A percentile compares a stretch with the other conserved stretches of the same genome.
These are phyloP conservation scores for Xylaria bambusicola DNA, from an alignment of 495 filamentous ascomycete genomes.

Conservation along the genomic window DNA sequence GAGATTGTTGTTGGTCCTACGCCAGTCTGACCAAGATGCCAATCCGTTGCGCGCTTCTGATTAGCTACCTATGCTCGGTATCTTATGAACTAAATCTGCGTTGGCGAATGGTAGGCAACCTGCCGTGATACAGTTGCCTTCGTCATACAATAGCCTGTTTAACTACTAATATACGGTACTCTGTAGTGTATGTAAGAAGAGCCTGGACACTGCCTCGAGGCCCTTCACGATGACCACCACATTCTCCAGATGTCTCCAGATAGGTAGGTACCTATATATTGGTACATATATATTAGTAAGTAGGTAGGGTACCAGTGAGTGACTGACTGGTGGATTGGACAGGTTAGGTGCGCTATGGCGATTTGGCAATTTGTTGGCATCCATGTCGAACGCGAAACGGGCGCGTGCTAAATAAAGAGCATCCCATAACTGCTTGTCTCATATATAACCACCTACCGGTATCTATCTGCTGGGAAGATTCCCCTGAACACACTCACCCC, in stretches of 20 bases:
- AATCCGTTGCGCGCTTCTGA: conserved; percentile 4
- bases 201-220: background rate
- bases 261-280: no score
- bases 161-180: background rate
- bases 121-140: conserved; percentile 16
- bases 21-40: background rate
- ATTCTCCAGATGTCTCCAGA: background rate
- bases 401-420: conserved; percentile 4
- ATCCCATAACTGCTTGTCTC: conserved; percentile 17
- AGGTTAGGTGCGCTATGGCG: no score
- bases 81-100: conserved; percentile 9
- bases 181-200: no score
- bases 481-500: background rate
- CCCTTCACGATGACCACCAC: conserved; percentile 1
- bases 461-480: conserved; percentile 11
- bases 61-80: conserved; percentile 3
- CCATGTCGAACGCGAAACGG: conserved; percentile 16
- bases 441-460: conserved; percentile 7
- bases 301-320: no score
- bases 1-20: background rate
- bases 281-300: background rate
- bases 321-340: no score
- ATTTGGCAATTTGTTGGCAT: background rate
- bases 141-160: conserved; percentile 18
- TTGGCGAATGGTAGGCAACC: conserved; percentile 18